Evolutionary conservation across 1,284 basidiomycete species (phyloP).

Genomic region (Sporisorium scitamineum): DNA sequence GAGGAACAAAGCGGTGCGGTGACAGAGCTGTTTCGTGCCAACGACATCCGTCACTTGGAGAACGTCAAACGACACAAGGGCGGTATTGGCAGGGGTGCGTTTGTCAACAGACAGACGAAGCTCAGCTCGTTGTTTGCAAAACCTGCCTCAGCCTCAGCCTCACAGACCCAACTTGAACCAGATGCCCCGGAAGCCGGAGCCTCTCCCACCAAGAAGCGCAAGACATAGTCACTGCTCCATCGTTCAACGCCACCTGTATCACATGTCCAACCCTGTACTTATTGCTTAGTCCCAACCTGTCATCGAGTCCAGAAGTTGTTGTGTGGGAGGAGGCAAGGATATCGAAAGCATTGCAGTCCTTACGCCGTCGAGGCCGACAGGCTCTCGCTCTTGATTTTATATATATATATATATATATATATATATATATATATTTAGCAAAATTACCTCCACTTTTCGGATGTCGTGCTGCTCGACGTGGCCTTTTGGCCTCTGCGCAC

Average conservation of each 20-base stretch:
- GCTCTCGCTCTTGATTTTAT: no score
- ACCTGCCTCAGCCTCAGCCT: not conserved
- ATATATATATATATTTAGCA: not conserved
- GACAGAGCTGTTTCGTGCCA: slow-evolving; percentile 37
- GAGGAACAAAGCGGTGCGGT: not conserved
- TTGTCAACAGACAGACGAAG: slow-evolving; percentile 34
- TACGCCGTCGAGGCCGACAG: no score
- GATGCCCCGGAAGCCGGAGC: not conserved
- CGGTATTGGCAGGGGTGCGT: slow-evolving; percentile 36
- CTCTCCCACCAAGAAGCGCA: slow-evolving; percentile 32
- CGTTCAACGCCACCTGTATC: not conserved
- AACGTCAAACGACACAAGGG: slow-evolving; percentile 43
- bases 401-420: no score
- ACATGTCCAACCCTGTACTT: no score
- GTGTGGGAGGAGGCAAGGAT: no score
- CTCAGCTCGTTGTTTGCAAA: slow-evolving; percentile 37
- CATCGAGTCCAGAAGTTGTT: no score
- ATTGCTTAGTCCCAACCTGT: no score
- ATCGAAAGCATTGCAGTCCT: not conserved
- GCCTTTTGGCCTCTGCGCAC: not conserved
- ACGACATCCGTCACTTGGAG: slow-evolving; percentile 36
- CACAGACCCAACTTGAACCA: not conserved
- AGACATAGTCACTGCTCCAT: slow-evolving; percentile 5
- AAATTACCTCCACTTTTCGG: not conserved
- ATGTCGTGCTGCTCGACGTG: slow-evolving; percentile 11